phyloP scores from a whole-genome alignment of 2,329 filamentous ascomycete genomes.

The Penicillium sp. region DNA sequence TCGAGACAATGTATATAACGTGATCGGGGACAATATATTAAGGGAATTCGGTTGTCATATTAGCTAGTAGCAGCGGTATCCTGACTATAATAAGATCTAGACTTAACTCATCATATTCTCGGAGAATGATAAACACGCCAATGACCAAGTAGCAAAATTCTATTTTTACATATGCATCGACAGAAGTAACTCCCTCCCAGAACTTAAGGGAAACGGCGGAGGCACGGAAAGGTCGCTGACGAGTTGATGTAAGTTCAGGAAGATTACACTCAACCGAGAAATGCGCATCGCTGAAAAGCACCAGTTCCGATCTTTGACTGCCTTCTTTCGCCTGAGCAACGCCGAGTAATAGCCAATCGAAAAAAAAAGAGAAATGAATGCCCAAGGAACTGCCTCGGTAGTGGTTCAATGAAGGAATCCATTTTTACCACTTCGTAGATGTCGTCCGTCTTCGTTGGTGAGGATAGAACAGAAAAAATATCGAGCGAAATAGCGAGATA shows the following conservation, averaged over 20 bases:
- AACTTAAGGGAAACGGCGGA: conserved; percentile 17
- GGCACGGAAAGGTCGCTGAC: conserved; percentile 23
- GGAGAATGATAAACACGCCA: conserved; percentile 41
- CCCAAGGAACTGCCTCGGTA: conserved; percentile 26
- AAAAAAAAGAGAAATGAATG: conserved; percentile 25
- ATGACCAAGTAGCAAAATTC: conserved; percentile 41
- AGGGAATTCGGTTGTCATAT: conserved; percentile 1
- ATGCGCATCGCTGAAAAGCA: conserved; percentile 35
- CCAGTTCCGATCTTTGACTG: conserved; percentile 36
- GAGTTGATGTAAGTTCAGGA: conserved; percentile 8
- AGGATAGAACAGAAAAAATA: conserved; percentile 22
- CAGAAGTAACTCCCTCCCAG: conserved; percentile 22
- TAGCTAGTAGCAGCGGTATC: conserved; percentile 7
- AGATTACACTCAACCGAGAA: conserved; percentile 19
- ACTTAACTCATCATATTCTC: conserved; percentile 40
- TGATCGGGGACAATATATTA: background rate
- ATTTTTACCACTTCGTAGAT: conserved; percentile 17
- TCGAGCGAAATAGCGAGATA: conserved; percentile 11
- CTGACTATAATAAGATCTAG: conserved; percentile 17
- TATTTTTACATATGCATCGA: conserved; percentile 45
- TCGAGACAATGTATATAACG: background rate
- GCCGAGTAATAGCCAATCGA: conserved; percentile 41
- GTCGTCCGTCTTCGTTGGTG: conserved; percentile 19
- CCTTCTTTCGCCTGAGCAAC: conserved; percentile 43
- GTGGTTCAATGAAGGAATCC: conserved; percentile 25